Conservation (phyloP, 768 basidiomycete genomes). For the Russula olivacea region DNA sequence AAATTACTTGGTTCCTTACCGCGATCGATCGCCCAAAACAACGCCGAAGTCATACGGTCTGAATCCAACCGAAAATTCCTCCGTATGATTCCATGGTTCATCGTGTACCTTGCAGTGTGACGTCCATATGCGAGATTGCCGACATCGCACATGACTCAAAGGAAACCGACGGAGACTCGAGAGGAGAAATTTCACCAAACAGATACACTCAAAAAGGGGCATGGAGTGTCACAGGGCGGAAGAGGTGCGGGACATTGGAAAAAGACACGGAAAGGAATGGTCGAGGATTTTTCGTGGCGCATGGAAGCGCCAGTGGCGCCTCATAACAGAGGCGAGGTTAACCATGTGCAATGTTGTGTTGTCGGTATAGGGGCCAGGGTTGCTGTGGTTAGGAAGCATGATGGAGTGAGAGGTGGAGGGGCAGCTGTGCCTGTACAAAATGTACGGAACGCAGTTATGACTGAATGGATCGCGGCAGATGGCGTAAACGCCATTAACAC, state of each 20-base stretch:
- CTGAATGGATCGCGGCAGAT: background rate
- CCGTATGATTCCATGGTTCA: background rate
- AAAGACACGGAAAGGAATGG: background rate
- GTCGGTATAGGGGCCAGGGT: background rate
- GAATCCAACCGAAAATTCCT: background rate
- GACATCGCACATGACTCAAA: background rate
- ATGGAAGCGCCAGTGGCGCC: background rate
- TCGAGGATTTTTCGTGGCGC: background rate
- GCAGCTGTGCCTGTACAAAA: background rate
- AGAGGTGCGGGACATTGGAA: background rate
- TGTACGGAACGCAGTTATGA: background rate
- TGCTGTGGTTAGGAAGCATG: background rate
- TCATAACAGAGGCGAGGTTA: background rate
- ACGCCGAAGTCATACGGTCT: background rate
- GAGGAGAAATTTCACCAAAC: too few species aligned
- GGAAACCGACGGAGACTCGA: background rate
- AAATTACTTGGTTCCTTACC: background rate
- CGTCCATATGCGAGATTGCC: background rate
- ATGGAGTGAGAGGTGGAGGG: background rate
- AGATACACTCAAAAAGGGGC: background rate
- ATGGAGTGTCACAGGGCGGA: background rate
- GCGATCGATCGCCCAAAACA: constrained; percentile 1
- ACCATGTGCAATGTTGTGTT: background rate
- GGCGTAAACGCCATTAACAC: background rate
- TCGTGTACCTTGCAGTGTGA: background rate